Base-by-base conservation (phyloP, 2,329 filamentous ascomycete genomes). In the Byssoonygena ceratinophila region DNA sequence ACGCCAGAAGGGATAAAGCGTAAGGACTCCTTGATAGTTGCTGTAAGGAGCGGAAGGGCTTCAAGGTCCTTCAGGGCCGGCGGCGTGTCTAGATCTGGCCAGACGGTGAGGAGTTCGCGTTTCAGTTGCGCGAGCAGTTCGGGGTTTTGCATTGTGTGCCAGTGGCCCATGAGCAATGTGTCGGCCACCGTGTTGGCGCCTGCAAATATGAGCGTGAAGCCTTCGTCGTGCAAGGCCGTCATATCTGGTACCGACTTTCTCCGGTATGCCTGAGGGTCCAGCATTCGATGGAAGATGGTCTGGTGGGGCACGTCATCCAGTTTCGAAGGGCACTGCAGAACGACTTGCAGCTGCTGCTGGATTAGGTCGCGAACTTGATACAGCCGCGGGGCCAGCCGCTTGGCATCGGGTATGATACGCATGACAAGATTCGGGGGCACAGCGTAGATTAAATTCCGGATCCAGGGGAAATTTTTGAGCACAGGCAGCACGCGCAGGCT, bases 241-340 rank as follows among this genome's bases (percentile, higher is more conserved):
- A 27, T n/a, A 12, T 45, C 16, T 14, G 43, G 43, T 11, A 45
- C 12, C 25, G 4, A 8, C 25, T 45, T 45, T 20, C 43, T 29
- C 9, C 43, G 23, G 23, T 45, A 22, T n/a, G 43, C 43, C 25
- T 27, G 6, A 5, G 43, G 11, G n/a, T 45, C 27, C 14, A 45
- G 16, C 43, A 45, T 45, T 16, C 27, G 43, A 22, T 45, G 43
- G 25, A 45, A 45, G 25, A 45, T 45, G n/a, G 43, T 45, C 20
- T 45, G 43, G 43, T 45, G 43, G 4, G 43, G 43, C 7, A 22
- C 43, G 20, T 45, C 43, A 20, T 45, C 43, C 5, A 45, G 23
- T 22, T 45, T 45, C 25, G 9, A 12, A 14, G 43, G 43, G 11
- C 25, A 11, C 25, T 45, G 43, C 9, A 45, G n/a, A 7, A 45